Base-by-base conservation (phyloP, 2,329 filamentous ascomycete species). In the Arthrobotrys sphaeroides region DNA sequence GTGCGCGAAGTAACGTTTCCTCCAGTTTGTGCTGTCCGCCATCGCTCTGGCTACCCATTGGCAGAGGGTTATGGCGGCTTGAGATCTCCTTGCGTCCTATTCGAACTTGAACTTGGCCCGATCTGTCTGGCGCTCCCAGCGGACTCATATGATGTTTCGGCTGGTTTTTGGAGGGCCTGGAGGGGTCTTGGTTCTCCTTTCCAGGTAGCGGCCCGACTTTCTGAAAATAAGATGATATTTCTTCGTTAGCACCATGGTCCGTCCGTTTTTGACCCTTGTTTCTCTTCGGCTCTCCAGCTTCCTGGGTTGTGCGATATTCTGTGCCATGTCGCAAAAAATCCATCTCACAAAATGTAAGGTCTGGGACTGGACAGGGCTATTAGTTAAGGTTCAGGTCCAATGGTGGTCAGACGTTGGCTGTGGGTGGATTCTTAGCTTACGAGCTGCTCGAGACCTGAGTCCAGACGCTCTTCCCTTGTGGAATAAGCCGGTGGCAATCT, bases 261-360 rank as follows among this genome's bases (percentile, higher is more conserved):
- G 22, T 5, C 10, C 10, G 36, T 18, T 40, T 57, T 59, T 59
- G 69, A 24, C 18, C 26, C 1, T 65, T 55, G 9, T 22, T 24
- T 38, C 33, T 64, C 22, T 13, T 7, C 10, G 26, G 10, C 24
- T 24, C 51, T 18, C 31, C 31, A 3, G 10, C 5, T 10, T 33
- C 28, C 42, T 45, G 45, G 2, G 2, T 6, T 57, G 24, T 55
- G 20, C 40, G 16, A 43, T 26, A 33, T 13, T 49, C 36, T 59
- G 12, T 9, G 3, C 57, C 49, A 18, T 57, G 36, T 40, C 43
- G 59, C 28, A 75, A 33, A 45, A 75, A 75, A 5, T 69, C 47
- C 72, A 69, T 75, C 24, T 75, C 64, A 31, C 57, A 64, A 36
- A 75, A 75, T 16, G 55, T 65, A 3, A 75, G 55, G 42, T 75